Conservation (phyloP, 2,329 filamentous ascomycete species). For the Clonostachys sp. region DNA sequence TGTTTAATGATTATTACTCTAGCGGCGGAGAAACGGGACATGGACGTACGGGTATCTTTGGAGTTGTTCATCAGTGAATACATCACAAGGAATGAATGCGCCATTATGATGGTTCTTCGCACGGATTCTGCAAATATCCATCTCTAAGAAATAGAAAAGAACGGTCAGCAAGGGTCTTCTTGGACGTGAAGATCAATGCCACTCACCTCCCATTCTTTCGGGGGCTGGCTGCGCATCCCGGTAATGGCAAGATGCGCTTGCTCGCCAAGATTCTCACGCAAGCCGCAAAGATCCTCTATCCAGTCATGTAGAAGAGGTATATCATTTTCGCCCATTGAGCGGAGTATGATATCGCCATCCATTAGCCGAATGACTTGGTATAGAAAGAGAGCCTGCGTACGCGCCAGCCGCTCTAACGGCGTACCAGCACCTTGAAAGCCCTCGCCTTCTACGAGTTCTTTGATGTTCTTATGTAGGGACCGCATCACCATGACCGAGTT, state of each 20-base stretch:
- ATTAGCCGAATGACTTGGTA: constrained; percentile 46
- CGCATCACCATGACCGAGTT: constrained; percentile 19
- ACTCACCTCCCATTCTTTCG: background rate
- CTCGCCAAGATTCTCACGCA: background rate
- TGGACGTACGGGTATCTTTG: background rate
- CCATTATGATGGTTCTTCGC: constrained; percentile 21
- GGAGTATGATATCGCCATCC: constrained; percentile 37
- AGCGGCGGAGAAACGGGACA: background rate
- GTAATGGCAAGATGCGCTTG: background rate
- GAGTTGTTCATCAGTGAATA: constrained; percentile 17
- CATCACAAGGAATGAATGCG: constrained; percentile 16
- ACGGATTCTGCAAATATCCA: constrained; percentile 27
- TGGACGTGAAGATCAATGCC: background rate
- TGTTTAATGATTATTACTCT: background rate
- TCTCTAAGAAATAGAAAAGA: constrained; percentile 10
- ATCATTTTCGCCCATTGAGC: constrained; percentile 19
- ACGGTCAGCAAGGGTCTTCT: background rate
- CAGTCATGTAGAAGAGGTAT: constrained; percentile 17
- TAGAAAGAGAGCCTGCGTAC: constrained; percentile 40
- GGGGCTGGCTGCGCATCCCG: background rate
- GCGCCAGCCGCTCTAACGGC: constrained; percentile 25
- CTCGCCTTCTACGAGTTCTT: background rate
- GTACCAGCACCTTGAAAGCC: constrained; percentile 3
- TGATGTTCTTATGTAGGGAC: constrained; percentile 9
- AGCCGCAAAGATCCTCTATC: constrained; percentile 11